phyloP scores from a whole-genome alignment of 1,139 yeast genomes.

The Magnusiomyces starmeri region DNA sequence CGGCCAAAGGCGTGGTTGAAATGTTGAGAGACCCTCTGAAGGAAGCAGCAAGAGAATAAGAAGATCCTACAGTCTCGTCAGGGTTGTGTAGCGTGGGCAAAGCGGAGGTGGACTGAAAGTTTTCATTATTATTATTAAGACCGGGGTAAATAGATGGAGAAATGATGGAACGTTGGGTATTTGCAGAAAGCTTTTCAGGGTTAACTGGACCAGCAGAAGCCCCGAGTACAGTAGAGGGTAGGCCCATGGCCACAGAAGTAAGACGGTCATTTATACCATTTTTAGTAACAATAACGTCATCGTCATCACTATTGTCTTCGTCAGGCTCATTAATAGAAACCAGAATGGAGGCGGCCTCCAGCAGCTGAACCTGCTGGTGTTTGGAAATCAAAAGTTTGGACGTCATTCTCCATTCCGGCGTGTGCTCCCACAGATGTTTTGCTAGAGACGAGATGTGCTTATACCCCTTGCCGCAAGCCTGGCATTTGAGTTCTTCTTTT shows the following conservation, averaged over 20 bases:
- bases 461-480: constrained; percentile 85
- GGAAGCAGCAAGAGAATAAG: not conserved
- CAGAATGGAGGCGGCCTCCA: constrained; percentile 81
- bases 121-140: too few relatives aligned
- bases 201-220: not conserved
- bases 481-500: constrained; percentile 77
- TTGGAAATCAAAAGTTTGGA: constrained; percentile 73
- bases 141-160: too few relatives aligned
- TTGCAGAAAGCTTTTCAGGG: too few relatives aligned
- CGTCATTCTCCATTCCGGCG: constrained; percentile 88
- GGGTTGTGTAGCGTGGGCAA: too few relatives aligned
- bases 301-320: constrained; percentile 21
- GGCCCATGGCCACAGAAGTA: too few relatives aligned
- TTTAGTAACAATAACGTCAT: too few relatives aligned
- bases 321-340: constrained; percentile 68
- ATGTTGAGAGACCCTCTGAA: too few relatives aligned
- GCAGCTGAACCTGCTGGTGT: constrained; percentile 82
- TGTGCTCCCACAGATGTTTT: constrained; percentile 77
- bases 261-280: too few relatives aligned
- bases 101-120: too few relatives aligned
- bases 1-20: too few relatives aligned
- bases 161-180: too few relatives aligned
- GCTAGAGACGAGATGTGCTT: constrained; percentile 77
- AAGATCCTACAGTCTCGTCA: not conserved
- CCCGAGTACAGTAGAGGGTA: too few relatives aligned